These are phyloP conservation scores for Penicillium cosmopolitanum DNA, from an alignment of 495 filamentous ascomycete species.

Conservation along the genomic window DNA sequence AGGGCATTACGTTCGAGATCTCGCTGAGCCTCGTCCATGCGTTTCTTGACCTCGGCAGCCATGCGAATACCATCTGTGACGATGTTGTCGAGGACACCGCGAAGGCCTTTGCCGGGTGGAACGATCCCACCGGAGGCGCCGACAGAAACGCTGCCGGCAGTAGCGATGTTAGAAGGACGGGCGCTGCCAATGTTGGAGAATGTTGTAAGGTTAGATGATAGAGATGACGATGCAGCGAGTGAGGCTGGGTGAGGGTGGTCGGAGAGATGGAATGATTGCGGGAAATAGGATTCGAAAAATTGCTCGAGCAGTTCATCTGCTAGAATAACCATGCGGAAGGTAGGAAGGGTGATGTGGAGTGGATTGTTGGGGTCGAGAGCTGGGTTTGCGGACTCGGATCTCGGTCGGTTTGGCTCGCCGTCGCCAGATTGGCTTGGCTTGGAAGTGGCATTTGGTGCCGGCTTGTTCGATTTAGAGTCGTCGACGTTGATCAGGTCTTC, in stretches of 20 bases:
- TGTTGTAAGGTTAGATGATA: constrained; percentile 76
- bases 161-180: constrained; percentile 41
- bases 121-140: constrained; percentile 56
- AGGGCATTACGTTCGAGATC: constrained; percentile 81
- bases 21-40: constrained; percentile 90
- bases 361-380: constrained; percentile 92
- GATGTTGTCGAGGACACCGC: constrained; percentile 94
- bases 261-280: constrained; percentile 70
- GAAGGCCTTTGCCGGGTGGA: constrained; percentile 71
- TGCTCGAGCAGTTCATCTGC: constrained; percentile 94
- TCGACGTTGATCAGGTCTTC: constrained; percentile 70
- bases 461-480: constrained; percentile 32
- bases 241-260: constrained; percentile 47
- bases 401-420: constrained; percentile 24
- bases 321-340: constrained; percentile 97
- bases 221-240: constrained; percentile 60
- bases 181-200: constrained; percentile 70
- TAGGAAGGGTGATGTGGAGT: constrained; percentile 93
- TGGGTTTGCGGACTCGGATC: constrained; percentile 67
- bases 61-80: constrained; percentile 96
- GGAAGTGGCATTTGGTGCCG: constrained; percentile 18
- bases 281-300: constrained; percentile 88
- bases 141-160: constrained; percentile 43
- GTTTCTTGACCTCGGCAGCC: constrained; percentile 82
- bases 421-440: constrained; percentile 12